Evolutionary conservation across 2,329 filamentous ascomycete genomes (phyloP).

Genomic region (Claviceps digitariae): DNA sequence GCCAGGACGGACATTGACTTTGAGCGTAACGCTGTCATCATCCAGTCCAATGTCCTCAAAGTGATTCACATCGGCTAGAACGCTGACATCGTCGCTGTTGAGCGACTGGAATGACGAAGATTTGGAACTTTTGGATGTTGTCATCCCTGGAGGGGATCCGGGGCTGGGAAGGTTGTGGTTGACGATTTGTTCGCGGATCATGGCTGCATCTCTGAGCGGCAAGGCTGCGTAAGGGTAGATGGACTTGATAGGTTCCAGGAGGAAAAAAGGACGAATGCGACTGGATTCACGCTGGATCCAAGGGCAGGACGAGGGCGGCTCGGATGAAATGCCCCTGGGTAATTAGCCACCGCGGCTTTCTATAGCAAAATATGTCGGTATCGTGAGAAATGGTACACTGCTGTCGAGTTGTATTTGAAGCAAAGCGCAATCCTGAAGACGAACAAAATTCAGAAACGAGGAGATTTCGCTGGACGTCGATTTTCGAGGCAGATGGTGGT

Average conservation of each 20-base stretch:
- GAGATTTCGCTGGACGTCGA: neutral
- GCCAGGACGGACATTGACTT: slow-evolving; percentile 25
- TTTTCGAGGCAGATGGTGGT: neutral
- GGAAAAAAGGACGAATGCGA: neutral
- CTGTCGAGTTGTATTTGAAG: neutral
- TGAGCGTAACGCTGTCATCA: slow-evolving; percentile 41
- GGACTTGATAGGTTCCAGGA: neutral
- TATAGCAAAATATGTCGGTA: neutral
- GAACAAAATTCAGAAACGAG: neutral
- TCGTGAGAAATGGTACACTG: neutral
- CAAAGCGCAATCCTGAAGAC: neutral
- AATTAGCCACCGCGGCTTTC: neutral
- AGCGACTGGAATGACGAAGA: slow-evolving; percentile 79
- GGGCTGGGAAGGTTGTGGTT: slow-evolving; percentile 17
- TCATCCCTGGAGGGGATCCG: slow-evolving; percentile 46
- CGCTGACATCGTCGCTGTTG: slow-evolving; percentile 57
- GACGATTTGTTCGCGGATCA: slow-evolving; percentile 21
- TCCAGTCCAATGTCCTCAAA: slow-evolving; percentile 91
- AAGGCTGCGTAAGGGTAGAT: neutral
- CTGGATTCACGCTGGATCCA: neutral
- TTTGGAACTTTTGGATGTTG: slow-evolving; percentile 75
- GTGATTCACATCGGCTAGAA: slow-evolving; percentile 60
- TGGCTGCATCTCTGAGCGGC: slow-evolving; percentile 18
- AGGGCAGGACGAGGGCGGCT: neutral
- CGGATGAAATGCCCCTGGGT: neutral